Conservation (phyloP, 352 stramenopile species). For the Halophytophthora polymorphica region DNA sequence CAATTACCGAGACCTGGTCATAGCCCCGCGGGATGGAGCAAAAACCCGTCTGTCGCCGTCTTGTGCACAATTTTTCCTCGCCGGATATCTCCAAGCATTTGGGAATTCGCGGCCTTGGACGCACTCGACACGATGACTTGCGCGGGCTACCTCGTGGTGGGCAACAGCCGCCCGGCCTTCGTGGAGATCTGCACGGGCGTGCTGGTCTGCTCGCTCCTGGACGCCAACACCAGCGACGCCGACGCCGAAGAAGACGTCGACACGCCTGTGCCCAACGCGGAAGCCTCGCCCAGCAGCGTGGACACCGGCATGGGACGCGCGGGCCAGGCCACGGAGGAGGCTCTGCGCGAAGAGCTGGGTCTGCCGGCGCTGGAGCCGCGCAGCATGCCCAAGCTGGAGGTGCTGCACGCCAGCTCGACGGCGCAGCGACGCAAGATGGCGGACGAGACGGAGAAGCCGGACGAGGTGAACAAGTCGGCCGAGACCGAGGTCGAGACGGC, state of each 20-base stretch:
- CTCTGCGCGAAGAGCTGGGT: constrained; percentile 4
- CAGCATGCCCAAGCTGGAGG: constrained; percentile 34
- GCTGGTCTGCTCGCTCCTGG: constrained; percentile 38
- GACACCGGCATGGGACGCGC: neutral
- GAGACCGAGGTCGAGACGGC: constrained; percentile 4
- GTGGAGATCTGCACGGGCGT: constrained; percentile 59
- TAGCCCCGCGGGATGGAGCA: too few relatives aligned
- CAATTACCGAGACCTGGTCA: too few relatives aligned
- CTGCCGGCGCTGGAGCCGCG: constrained; percentile 46
- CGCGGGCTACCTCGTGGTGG: constrained; percentile 64
- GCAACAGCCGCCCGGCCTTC: constrained; percentile 47
- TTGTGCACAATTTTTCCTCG: too few relatives aligned
- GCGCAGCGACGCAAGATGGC: constrained; percentile 28
- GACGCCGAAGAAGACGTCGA: too few relatives aligned
- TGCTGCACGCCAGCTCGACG: constrained; percentile 8
- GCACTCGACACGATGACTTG: constrained; percentile 42
- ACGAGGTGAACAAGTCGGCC: constrained; percentile 20
- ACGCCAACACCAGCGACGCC: neutral
- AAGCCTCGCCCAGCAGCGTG: neutral
- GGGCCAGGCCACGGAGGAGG: neutral
- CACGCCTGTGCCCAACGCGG: neutral
- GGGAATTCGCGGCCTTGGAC: neutral
- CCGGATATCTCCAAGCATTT: too few relatives aligned
- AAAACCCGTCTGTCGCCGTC: too few relatives aligned
- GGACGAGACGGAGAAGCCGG: constrained; percentile 14